phyloP scores from a whole-genome alignment of 2,329 filamentous ascomycete genomes.

The Tolypocladium guangdongense region DNA sequence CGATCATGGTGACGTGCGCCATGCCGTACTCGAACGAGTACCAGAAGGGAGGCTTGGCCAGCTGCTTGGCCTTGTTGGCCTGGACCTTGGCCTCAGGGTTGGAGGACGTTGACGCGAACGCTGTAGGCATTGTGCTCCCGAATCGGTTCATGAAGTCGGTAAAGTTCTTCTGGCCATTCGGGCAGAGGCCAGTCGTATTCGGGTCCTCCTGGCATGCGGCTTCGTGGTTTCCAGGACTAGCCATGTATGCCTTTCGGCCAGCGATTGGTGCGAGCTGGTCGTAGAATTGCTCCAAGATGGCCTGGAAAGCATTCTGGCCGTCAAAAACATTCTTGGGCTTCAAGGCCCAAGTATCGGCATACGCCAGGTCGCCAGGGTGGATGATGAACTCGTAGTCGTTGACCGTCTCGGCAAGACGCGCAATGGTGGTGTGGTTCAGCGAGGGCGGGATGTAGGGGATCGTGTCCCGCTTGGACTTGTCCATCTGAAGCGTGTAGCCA shows the following conservation, averaged over 20 bases:
- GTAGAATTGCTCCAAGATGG: constrained; percentile 47
- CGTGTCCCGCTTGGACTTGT: constrained; percentile 33
- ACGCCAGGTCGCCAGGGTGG: constrained; percentile 44
- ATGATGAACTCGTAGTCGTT: constrained; percentile 45
- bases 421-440: constrained; percentile 49
- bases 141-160: constrained; percentile 48
- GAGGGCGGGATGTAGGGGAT: constrained; percentile 38
- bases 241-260: constrained; percentile 38
- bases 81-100: constrained; percentile 27
- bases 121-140: constrained; percentile 37
- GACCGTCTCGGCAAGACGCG: constrained; percentile 36
- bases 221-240: constrained; percentile 43
- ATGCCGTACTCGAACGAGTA: constrained; percentile 17
- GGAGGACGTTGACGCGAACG: constrained; percentile 37
- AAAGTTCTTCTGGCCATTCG: constrained; percentile 46
- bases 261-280: constrained; percentile 28
- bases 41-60: constrained; percentile 13
- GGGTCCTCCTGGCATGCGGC: constrained; percentile 37
- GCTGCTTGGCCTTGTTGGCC: constrained; percentile 32
- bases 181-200: constrained; percentile 26
- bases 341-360: constrained; percentile 47
- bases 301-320: constrained; percentile 40
- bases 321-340: constrained; percentile 33
- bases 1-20: constrained; percentile 19
- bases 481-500: constrained; percentile 21